Base-by-base conservation (phyloP, 805 yeast genomes). In the Teunomyces barrocoloradensis region DNA sequence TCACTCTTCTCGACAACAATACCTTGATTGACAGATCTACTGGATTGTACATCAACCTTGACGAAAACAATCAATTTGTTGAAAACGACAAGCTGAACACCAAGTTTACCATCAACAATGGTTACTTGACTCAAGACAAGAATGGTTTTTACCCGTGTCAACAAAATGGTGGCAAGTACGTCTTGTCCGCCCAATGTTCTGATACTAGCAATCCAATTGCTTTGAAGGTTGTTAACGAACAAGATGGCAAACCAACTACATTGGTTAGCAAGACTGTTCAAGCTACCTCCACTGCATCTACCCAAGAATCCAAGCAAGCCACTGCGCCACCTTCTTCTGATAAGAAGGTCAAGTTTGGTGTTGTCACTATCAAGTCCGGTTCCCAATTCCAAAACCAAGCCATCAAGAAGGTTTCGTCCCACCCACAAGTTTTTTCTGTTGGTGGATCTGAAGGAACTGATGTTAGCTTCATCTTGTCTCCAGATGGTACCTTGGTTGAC, bases 391-490 rank as follows among this genome's bases (percentile, higher is more conserved):
- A 65, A 44, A 49, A 60, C 53, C 42, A 52, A 9, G 43, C 59
- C 2, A 60, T 63, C 54, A 63, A 54, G 47, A 64, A 64, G 50
- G 70, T 61, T 13, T 54, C 48, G 4, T 49, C 60, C 2, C 69
- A 67, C 55, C 63, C 63, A 6, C 69, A 63, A 41, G 71, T 65
- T 2, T 67, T 66, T 49, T 52, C 65, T 12, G 69, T 66, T 28
- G 73, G 70, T 17, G 71, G 71, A 6, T 17, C 41, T 29, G 62
- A 61, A 18, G 73, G 71, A 11, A 51, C 51, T 7, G 62, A 50
- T 35, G 53, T 65, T 39, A 42, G 50, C 34, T 55, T 67, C 28
- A 51, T 59, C 6, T 58, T 67, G 51, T 51, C 55, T 25, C 38
- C 48, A n/a, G 69, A 65, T 45, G 59, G 58, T 23, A 47, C 67